Conservation (phyloP, 116 monocot genomes). For the Cymodocea nodosa region DNA sequence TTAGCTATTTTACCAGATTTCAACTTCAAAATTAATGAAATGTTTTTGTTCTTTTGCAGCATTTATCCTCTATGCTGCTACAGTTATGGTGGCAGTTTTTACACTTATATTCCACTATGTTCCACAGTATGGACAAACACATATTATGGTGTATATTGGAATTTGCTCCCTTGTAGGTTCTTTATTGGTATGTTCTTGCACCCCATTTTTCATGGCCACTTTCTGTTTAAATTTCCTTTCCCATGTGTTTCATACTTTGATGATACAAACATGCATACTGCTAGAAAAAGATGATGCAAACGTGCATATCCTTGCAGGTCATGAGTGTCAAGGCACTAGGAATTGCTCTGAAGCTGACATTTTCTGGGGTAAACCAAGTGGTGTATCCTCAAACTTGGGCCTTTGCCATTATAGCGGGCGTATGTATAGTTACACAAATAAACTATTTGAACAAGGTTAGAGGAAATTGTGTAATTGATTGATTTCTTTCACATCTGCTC, state of each 20-base stretch:
- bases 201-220: background rate
- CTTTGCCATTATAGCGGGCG: conserved; percentile 50
- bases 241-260: background rate
- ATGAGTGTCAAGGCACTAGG: conserved; percentile 93
- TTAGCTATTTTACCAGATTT: background rate
- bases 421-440: conserved; percentile 62
- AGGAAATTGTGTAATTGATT: background rate
- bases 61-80: conserved; percentile 65
- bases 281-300: background rate
- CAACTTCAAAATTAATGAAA: background rate
- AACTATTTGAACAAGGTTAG: conserved; percentile 91
- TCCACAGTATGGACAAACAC: conserved; percentile 84
- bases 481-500: background rate
- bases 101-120: conserved; percentile 67
- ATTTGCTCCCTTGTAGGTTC: conserved; percentile 94
- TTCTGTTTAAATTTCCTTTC: background rate
- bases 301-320: conserved; percentile 33
- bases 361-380: conserved; percentile 85
- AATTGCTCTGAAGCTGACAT: conserved; percentile 78
- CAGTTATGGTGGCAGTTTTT: conserved; percentile 55
- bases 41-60: conserved; percentile 33
- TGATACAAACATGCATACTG: background rate
- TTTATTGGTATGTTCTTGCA: conserved; percentile 52
- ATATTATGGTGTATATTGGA: conserved; percentile 90
- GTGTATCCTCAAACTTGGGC: conserved; percentile 78